Evolutionary conservation across 768 basidiomycete genomes (phyloP).

Genomic region (Kwoniella pini): DNA sequence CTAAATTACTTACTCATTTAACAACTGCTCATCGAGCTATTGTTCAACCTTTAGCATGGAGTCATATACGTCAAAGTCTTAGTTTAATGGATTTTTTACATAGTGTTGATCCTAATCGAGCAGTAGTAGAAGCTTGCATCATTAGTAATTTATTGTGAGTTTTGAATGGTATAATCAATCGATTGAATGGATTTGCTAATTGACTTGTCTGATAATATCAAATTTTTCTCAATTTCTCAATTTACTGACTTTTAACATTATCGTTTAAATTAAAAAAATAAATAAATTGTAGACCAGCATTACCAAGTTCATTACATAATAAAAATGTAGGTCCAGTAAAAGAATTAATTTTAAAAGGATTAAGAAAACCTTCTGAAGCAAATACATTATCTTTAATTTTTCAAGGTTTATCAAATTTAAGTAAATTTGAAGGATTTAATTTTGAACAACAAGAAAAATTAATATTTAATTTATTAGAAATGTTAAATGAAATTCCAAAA

Average conservation of each 20-base stretch:
- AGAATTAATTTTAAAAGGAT: constrained; percentile 40
- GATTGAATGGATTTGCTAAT: too few relatives aligned
- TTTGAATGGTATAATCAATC: too few relatives aligned
- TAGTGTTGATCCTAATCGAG: constrained; percentile 36
- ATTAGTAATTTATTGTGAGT: constrained; percentile 47
- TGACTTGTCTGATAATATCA: too few relatives aligned
- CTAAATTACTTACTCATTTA: constrained; percentile 43
- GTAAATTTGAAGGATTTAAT: constrained; percentile 39
- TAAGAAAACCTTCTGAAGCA: constrained; percentile 26
- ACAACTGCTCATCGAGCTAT: constrained; percentile 45
- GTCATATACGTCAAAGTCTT: constrained; percentile 43
- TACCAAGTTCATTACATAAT: constrained; percentile 36
- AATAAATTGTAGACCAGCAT: too few relatives aligned
- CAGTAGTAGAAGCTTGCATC: constrained; percentile 47
- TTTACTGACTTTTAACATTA: too few relatives aligned
- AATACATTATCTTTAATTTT: constrained; percentile 40
- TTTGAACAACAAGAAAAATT: constrained; percentile 31
- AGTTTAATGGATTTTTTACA: constrained; percentile 45
- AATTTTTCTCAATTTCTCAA: too few relatives aligned
- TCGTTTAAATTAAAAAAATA: too few relatives aligned
- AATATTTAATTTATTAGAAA: constrained; percentile 39
- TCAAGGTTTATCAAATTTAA: constrained; percentile 44
- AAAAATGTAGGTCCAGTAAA: constrained; percentile 48
- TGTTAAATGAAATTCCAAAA: constrained; percentile 45
- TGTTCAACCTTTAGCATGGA: constrained; percentile 47